Conservation (phyloP, 805 yeast genomes). For the Ogataea henricii region DNA sequence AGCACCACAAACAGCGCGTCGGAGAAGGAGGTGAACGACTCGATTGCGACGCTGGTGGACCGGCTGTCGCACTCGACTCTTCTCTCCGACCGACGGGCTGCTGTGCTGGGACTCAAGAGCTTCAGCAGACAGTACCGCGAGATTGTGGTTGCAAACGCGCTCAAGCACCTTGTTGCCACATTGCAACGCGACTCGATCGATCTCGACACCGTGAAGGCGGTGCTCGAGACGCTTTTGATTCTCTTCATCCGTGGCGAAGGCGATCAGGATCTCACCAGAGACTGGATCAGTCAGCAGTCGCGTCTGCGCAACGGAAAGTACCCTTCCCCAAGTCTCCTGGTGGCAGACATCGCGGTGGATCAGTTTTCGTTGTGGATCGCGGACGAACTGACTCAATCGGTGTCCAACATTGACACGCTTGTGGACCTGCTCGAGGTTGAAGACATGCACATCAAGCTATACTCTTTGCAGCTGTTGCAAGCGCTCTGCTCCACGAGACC, state of each 20-base stretch:
- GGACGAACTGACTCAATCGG: slow-evolving; percentile 80
- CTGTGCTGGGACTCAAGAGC: slow-evolving; percentile 84
- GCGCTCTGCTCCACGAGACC: slow-evolving; percentile 81
- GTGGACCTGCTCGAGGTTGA: slow-evolving; percentile 45
- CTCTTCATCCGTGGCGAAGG: slow-evolving; percentile 68
- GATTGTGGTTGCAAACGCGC: slow-evolving; percentile 83
- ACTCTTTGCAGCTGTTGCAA: slow-evolving; percentile 81
- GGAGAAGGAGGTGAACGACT: slow-evolving; percentile 59
- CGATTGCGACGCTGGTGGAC: slow-evolving; percentile 87
- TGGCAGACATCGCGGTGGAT: slow-evolving; percentile 59
- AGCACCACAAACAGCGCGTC: slow-evolving; percentile 36
- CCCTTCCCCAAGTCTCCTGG: slow-evolving; percentile 68
- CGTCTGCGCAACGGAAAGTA: slow-evolving; percentile 75
- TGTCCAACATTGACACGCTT: slow-evolving; percentile 48
- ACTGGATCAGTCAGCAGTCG: slow-evolving; percentile 73
- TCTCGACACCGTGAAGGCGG: slow-evolving; percentile 67
- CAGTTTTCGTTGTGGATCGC: slow-evolving; percentile 94
- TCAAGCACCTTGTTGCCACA: slow-evolving; percentile 69
- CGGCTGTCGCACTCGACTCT: slow-evolving; percentile 79
- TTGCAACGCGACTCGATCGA: slow-evolving; percentile 69
- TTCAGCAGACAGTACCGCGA: slow-evolving; percentile 89
- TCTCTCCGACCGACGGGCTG: slow-evolving; percentile 86
- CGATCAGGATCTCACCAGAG: slow-evolving; percentile 64
- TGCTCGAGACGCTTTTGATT: slow-evolving; percentile 82
- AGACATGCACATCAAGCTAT: slow-evolving; percentile 78